Conservation (phyloP, 768 basidiomycete genomes). For the Rhodosporidiobolus sp. region DNA sequence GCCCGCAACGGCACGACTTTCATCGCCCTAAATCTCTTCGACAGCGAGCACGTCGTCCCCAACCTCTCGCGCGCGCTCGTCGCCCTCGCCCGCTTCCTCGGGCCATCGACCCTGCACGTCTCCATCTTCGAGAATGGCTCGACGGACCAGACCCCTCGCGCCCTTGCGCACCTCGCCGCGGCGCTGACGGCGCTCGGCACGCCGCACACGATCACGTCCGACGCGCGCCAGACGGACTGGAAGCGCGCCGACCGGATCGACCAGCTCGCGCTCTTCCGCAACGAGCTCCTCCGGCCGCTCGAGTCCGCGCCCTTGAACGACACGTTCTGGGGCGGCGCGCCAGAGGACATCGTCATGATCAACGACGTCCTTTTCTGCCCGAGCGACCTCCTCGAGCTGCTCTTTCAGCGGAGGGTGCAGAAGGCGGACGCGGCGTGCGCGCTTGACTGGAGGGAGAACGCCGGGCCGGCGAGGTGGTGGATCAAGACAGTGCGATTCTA, state of each 20-base stretch:
- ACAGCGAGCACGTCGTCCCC: constrained; percentile 40
- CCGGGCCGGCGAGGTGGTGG: constrained; percentile 2
- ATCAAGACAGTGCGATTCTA: constrained; percentile 21
- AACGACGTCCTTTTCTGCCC: constrained; percentile 44
- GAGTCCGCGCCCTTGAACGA: not conserved
- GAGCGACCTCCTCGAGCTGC: constrained; percentile 36
- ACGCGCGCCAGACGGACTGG: constrained; percentile 37
- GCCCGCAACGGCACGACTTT: constrained; percentile 21
- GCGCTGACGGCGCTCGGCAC: constrained; percentile 29
- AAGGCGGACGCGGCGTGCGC: constrained; percentile 43
- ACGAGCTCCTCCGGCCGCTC: constrained; percentile 43
- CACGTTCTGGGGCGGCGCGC: not conserved
- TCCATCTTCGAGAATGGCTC: constrained; percentile 47
- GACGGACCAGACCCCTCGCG: constrained; percentile 40
- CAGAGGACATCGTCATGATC: constrained; percentile 40
- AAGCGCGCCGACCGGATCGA: constrained; percentile 43
- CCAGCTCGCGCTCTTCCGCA: constrained; percentile 43
- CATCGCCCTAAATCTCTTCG: constrained; percentile 45
- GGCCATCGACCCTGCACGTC: constrained; percentile 35
- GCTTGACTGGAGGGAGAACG: constrained; percentile 43
- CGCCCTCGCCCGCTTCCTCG: constrained; percentile 39
- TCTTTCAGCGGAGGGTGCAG: constrained; percentile 39
- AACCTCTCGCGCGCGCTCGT: constrained; percentile 37
- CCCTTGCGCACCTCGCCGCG: constrained; percentile 37
- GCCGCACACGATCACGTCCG: constrained; percentile 40